A percentile compares a stretch with the other conserved stretches of the same genome.
Conservation (phyloP, 345 rosid genomes). For the Populus pruinosa region DNA sequence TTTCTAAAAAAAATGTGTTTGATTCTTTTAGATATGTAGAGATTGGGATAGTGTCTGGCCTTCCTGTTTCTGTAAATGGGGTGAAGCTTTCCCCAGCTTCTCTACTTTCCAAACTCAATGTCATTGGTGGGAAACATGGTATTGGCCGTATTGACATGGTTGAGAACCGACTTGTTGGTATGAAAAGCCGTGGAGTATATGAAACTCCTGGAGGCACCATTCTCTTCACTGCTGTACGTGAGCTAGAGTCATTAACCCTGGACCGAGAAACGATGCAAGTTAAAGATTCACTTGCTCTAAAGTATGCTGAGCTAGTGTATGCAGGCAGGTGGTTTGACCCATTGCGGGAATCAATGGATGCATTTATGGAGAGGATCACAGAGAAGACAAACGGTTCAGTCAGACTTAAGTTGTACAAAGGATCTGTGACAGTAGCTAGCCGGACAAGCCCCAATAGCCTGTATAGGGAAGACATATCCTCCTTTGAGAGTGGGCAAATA, state of each 20-base stretch:
- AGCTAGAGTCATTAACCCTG: slow-evolving; percentile 79
- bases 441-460: slow-evolving; percentile 69
- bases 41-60: slow-evolving; percentile 67
- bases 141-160: slow-evolving; percentile 90
- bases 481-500: slow-evolving; percentile 76
- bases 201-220: slow-evolving; percentile 98
- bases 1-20: not conserved
- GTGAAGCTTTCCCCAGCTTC: slow-evolving; percentile 68
- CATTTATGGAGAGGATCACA: slow-evolving; percentile 80
- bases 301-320: slow-evolving; percentile 86
- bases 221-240: slow-evolving; percentile 69
- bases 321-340: slow-evolving; percentile 98
- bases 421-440: slow-evolving; percentile 58
- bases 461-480: slow-evolving; percentile 84
- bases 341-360: slow-evolving; percentile 71
- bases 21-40: slow-evolving; percentile 50
- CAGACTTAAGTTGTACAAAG: slow-evolving; percentile 74
- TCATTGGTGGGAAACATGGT: slow-evolving; percentile 77
- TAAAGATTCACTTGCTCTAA: slow-evolving; percentile 72
- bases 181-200: slow-evolving; percentile 97
- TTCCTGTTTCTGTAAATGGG: slow-evolving; percentile 74
- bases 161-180: slow-evolving; percentile 88
- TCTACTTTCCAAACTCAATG: slow-evolving; percentile 64
- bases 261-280: slow-evolving; percentile 80
- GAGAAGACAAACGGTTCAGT: slow-evolving; percentile 73